Base-by-base conservation (phyloP, 163 green algal species). In the Botryococcus braunii region DNA sequence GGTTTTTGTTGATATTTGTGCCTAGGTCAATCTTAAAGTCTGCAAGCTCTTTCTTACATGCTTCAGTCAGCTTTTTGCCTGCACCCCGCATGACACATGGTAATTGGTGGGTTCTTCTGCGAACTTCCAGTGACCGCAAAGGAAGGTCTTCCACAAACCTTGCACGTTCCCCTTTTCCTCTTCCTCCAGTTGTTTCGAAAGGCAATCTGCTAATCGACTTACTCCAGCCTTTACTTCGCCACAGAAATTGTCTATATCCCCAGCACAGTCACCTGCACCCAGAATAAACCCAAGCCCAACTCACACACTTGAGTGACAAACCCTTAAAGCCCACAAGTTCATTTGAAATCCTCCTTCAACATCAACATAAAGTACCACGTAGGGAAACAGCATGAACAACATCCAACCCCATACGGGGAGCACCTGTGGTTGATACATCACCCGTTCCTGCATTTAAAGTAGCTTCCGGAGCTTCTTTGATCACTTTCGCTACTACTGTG, bases 1-100 rank as follows among this genome's bases (percentile, higher is more conserved):
- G 39, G 61, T 96, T 82, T 55, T 87, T 88, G 79, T 91, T 91
- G 61, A 94, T 85, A 68, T 88, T 88, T 31, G 72, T 83, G 38
- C 71, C 77, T 37, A 75, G 64, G 50, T 90, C 85, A 13, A 82
- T 71, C 61, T 88, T 90, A 72, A 89, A 95, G 21, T 71, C 67
- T 4, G 68, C 49, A 27, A 94, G 43, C 48, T 87, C 78, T 4
- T 70, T 58, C 63, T 77, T 65, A 74, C 88, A 94, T 48, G 82
- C 64, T 4, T 71, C 61, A 13, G 63, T 68, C 31, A 78, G 31
- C 25, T 46, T 68, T 40, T 74, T 74, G 7, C 72, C 72, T 78
- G 67, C 37, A 72, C 13, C 39, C 8, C 37, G 37, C 11, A n/a
- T 21, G 6, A 61, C n/a, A 38, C 17, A 21, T 7, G 8, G 13